phyloP scores from a whole-genome alignment of 371 early-diverging fungal species.

The Massospora cicadina region DNA sequence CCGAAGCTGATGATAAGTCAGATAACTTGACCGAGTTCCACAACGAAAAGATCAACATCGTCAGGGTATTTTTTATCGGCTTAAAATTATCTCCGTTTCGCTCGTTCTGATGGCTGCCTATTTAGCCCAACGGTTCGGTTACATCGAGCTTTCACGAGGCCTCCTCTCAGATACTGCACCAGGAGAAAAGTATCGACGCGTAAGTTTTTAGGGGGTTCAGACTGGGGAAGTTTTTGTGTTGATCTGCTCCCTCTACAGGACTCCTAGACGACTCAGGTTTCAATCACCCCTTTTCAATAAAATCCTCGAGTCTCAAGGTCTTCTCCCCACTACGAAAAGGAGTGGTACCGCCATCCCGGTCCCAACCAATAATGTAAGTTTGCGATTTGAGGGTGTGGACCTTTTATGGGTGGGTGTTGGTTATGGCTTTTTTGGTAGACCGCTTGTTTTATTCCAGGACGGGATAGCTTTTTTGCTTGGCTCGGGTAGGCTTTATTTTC shows the following conservation, averaged over 20 bases:
- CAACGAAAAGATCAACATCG: not conserved
- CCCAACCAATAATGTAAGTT: not conserved
- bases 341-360: not conserved
- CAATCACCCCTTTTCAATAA: not conserved
- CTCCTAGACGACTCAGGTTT: not conserved
- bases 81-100: not conserved
- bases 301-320: not conserved
- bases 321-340: not conserved
- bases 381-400: not conserved
- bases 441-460: too few relatives aligned
- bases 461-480: too few relatives aligned
- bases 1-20: too few relatives aligned
- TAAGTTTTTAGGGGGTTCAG: too few relatives aligned
- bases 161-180: not conserved
- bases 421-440: not conserved
- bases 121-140: not conserved
- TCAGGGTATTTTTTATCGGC: not conserved
- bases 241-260: too few relatives aligned
- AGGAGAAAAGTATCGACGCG: not conserved
- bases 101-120: too few relatives aligned
- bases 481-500: not conserved
- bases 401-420: not conserved
- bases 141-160: not conserved
- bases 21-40: not conserved
- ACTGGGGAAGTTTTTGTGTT: too few relatives aligned